phyloP scores from a whole-genome alignment of 345 rosid species.

The Eucalyptus pumila region DNA sequence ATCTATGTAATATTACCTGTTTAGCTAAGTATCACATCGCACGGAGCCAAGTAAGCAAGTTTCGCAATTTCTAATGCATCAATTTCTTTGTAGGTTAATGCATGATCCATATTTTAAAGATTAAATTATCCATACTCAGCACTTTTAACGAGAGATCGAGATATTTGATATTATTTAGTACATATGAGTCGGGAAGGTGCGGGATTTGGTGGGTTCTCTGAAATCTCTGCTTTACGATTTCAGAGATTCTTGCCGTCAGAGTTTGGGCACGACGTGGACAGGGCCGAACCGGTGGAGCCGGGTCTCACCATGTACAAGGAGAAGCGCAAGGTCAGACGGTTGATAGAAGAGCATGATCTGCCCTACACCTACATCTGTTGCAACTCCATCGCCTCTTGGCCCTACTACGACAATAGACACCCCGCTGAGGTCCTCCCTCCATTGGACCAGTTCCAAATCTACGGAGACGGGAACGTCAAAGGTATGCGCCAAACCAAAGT shows the following conservation, averaged over 20 bases:
- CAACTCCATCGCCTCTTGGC: constrained; percentile 78
- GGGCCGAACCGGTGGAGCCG: constrained; percentile 60
- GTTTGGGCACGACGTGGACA: constrained; percentile 60
- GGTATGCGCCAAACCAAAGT: constrained; percentile 5
- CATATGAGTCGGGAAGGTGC: neutral
- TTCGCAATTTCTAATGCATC: neutral
- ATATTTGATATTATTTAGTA: neutral
- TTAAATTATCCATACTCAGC: neutral
- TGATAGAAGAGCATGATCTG: constrained; percentile 18
- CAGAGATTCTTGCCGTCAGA: constrained; percentile 73
- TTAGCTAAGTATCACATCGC: neutral
- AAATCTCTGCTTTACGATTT: neutral
- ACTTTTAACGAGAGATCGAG: neutral
- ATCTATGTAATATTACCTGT: neutral
- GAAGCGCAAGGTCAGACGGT: constrained; percentile 33
- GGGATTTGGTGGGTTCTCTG: neutral
- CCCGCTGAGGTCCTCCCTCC: constrained; percentile 59
- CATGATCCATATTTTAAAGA: neutral
- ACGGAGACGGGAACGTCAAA: constrained; percentile 59
- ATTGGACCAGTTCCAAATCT: constrained; percentile 45
- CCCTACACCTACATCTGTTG: constrained; percentile 64
- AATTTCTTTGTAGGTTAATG: neutral
- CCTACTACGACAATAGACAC: constrained; percentile 49
- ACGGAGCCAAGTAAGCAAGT: neutral
- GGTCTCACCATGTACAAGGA: constrained; percentile 37